phyloP scores from a whole-genome alignment of 441 rosid species.

The Monsonia emarginata region DNA sequence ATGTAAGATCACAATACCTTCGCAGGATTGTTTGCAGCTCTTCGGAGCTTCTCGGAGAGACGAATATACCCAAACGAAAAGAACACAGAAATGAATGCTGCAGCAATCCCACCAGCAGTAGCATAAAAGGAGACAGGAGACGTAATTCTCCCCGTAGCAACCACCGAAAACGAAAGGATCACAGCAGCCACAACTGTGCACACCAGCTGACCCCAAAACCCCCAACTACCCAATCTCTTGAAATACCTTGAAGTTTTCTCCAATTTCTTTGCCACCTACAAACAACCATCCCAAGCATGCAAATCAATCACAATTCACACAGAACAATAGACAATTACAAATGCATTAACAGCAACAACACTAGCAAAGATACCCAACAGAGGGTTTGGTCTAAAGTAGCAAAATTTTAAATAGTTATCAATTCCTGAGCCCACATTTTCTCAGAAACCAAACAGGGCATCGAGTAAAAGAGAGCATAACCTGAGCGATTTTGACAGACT shows the following conservation, averaged over 20 bases:
- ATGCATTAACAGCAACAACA: background rate
- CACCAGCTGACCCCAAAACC: constrained; percentile 93
- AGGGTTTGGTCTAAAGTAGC: background rate
- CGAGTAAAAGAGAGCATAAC: background rate
- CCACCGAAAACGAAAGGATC: constrained; percentile 72
- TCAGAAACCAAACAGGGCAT: constrained; percentile 2
- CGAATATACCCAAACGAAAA: constrained; percentile 92
- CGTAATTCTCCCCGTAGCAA: constrained; percentile 60
- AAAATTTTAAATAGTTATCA: background rate
- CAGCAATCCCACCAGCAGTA: constrained; percentile 77
- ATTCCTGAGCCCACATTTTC: background rate
- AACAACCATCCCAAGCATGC: constrained; percentile 3
- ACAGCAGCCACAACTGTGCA: constrained; percentile 77
- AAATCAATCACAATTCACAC: constrained; percentile 8
- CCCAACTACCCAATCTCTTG: constrained; percentile 75
- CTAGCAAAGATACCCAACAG: background rate
- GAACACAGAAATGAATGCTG: constrained; percentile 74
- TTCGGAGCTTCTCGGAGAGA: constrained; percentile 70
- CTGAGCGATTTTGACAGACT: constrained; percentile 3
- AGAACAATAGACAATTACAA: too few relatives aligned
- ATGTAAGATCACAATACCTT: constrained; percentile 41
- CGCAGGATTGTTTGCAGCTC: constrained; percentile 67
- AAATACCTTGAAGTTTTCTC: constrained; percentile 80
- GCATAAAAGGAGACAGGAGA: constrained; percentile 81
- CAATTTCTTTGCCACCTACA: constrained; percentile 82